These are phyloP conservation scores for Fermentozyma sake DNA, from an alignment of 1,139 yeast genomes.

Conservation along the genomic window DNA sequence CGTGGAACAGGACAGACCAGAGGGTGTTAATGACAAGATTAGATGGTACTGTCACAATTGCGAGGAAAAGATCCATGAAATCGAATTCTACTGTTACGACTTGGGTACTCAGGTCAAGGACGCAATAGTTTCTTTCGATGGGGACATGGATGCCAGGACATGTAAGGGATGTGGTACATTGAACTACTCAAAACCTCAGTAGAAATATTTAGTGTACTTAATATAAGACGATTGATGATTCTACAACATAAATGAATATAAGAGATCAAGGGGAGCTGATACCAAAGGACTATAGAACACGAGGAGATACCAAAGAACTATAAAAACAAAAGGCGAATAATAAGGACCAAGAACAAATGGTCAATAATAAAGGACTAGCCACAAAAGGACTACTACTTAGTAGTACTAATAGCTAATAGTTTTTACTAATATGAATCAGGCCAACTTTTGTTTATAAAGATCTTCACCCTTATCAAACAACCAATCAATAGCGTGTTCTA, in stretches of 20 bases:
- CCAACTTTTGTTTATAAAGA: conserved; percentile 13
- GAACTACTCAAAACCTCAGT: conserved; percentile 63
- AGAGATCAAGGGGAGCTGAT: conserved; percentile 1
- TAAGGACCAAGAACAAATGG: background rate
- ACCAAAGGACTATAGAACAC: too few relatives aligned
- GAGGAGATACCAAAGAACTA: too few relatives aligned
- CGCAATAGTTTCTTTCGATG: conserved; percentile 71
- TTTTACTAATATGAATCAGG: conserved; percentile 1
- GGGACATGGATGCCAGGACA: conserved; percentile 57
- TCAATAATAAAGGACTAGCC: background rate
- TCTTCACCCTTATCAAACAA: conserved; percentile 57
- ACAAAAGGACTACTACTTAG: background rate
- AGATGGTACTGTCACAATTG: conserved; percentile 87
- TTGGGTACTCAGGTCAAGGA: conserved; percentile 88
- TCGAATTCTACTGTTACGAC: conserved; percentile 70
- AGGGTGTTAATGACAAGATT: conserved; percentile 58
- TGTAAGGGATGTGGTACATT: conserved; percentile 73
- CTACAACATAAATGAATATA: background rate
- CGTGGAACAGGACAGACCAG: conserved; percentile 90
- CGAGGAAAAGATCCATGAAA: conserved; percentile 59
- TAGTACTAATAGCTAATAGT: background rate
- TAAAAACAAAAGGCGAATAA: background rate
- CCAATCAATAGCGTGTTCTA: conserved; percentile 64
- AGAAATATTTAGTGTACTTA: too few relatives aligned
- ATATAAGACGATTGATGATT: conserved; percentile 18